Percentiles rank a stretch among this genome's conserved stretches.
Evolutionary conservation across 73 alveolate species (phyloP).

Genomic region (Tetrahymena elliotti): DNA sequence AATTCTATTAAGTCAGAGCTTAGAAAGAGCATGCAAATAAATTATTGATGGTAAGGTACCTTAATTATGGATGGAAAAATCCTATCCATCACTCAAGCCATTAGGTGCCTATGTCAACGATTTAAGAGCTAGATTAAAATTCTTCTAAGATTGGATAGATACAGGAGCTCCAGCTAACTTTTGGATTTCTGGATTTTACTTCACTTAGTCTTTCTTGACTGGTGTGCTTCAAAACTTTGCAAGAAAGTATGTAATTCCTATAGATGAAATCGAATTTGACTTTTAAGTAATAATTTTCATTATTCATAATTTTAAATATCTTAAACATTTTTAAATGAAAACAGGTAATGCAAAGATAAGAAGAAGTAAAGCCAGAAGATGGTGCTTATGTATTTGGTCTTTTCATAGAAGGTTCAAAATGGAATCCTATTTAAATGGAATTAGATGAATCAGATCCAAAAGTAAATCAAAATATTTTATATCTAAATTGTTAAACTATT

Average conservation of each 20-base stretch:
- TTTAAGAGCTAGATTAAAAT: conserved; percentile 75
- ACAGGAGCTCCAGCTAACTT: conserved; percentile 93
- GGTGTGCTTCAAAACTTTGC: conserved; percentile 71
- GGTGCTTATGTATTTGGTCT: conserved; percentile 95
- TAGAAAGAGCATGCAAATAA: conserved; percentile 70
- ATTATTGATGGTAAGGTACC: conserved; percentile 83
- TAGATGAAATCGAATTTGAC: conserved; percentile 89
- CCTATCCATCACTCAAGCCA: conserved; percentile 77
- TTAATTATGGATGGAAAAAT: conserved; percentile 59
- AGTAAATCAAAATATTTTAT: conserved; percentile 46
- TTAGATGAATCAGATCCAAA: conserved; percentile 94
- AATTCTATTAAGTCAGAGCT: conserved; percentile 76
- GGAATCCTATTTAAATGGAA: conserved; percentile 84
- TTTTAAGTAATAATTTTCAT: neutral
- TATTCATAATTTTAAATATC: neutral
- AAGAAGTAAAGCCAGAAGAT: conserved; percentile 74
- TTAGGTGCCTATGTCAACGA: conserved; percentile 82
- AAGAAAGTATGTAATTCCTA: conserved; percentile 94
- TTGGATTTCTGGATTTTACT: conserved; percentile 96
- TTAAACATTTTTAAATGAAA: neutral
- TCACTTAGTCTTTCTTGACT: conserved; percentile 64
- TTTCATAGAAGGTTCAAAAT: conserved; percentile 96
- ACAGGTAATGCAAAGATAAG: neutral
- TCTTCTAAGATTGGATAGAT: conserved; percentile 85
- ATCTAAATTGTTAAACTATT: neutral